Evolutionary conservation across 495 filamentous ascomycete species (phyloP), one percentile per base, ranked within the genome.

Genomic region (Apodospora peruviana): DNA sequence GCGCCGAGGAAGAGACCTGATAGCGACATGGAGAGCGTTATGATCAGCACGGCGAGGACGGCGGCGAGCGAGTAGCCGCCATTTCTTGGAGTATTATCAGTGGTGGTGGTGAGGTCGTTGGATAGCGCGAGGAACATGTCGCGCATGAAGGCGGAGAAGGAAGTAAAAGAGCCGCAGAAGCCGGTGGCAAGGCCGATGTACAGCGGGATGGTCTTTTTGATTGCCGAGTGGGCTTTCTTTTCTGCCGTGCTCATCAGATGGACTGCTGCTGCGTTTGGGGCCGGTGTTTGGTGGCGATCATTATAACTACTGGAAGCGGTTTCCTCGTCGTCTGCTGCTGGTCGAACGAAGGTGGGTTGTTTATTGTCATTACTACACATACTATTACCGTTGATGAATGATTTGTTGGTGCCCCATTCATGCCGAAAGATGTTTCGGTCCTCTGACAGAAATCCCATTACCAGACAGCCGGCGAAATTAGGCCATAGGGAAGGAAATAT

Each of bases 181-280:
- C 93, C 93, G 2, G 88, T 94, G 0, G 91, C 82, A 1, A 98
- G 81, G 17, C 93, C 93, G 47, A 96, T 87, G 62, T 93, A 96
- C 0, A 96, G 75, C 0, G 91, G 90, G 38, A 93, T 84, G 2
- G 86, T 85, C 67, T 93, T 94, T 64, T 91, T 95, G 35, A 71
- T 63, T 34, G 76, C 60, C 27, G 68, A 67, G 53, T 87, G 78
- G 17, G 69, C 46, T 51, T 78, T 75, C 37, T 75, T 76, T 19
- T 63, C 62, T 11, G 21, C 27, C 5, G 20, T 18, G 2, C 20
- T n/a, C 11, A 10, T 21, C 17, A 24, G 5, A 3, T 19, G 14
- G 10, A n/a, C 32, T 14, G 17, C 35, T 25, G 9, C 22, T 3
- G 29, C 17, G 12, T 35, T 23, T 5, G 42, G 39, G 17, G 42